Evolutionary conservation across 495 filamentous ascomycete species (phyloP), one percentile per base, ranked within the genome.

Genomic region (Achaetomiella virescens): DNA sequence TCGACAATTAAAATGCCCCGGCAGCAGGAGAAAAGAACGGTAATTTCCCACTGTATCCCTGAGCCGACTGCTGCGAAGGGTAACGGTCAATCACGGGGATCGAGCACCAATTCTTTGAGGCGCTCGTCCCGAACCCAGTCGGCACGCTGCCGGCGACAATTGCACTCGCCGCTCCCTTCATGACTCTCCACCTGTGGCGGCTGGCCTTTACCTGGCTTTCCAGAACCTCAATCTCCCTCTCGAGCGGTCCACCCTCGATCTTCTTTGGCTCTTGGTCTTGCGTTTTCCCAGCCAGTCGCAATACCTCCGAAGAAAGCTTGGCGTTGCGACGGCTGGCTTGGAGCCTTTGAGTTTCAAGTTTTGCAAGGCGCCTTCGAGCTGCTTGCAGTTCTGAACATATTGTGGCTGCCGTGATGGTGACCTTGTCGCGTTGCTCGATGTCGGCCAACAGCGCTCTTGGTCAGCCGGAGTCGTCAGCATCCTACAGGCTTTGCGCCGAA

Each of bases 81-180:
- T 17, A 17, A 2, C n/a, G 14, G 41, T 57, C 35, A 79, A 58
- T 86, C 84, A 52, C 83, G 21, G 14, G 49, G 78, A 68, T 91
- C 88, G 52, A 95, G 74, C 20, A 96, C 90, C 57, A 93, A 73
- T 45, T 80, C 82, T 56, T 82, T 72, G 52, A 96, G 74, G 49
- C 73, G 75, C 38, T 83, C 79, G 68, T 95, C 83, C 44, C 81
- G 75, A 20, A 80, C 83, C 91, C 91, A 96, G 60, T 95, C 81
- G 33, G 93, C 71, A 41, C 90, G 67, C 90, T 96, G 7, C 86
- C 89, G 21, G 85, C 89, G 31, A 96, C 79, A 36, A 88, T 77
- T 4, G 82, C 88, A 52, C 84, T 86, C 12, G 85, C 77, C 24
- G 88, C 79, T 37, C 78, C 85, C 70, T 91, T 91, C 72, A 92